Conservation (phyloP, 2,329 filamentous ascomycete species). For the Aspergillus luchuensis region DNA sequence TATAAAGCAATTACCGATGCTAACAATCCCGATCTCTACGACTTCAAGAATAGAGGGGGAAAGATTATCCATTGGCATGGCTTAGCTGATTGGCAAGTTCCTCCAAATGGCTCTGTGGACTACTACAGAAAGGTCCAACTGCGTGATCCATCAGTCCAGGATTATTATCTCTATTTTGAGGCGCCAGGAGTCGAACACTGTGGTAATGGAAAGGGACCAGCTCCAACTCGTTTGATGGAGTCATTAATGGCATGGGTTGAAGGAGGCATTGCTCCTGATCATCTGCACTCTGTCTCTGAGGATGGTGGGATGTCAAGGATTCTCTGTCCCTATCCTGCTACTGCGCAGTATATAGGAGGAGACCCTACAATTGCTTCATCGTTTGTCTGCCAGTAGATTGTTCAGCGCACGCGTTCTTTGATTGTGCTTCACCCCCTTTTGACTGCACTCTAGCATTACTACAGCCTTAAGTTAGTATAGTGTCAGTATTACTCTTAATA, state of each 20-base stretch:
- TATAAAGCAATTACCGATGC: conserved; percentile 39
- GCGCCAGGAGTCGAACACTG: conserved; percentile 41
- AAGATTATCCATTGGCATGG: conserved; percentile 50
- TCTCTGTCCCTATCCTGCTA: neutral
- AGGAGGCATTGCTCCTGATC: conserved; percentile 12
- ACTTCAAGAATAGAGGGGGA: conserved; percentile 36
- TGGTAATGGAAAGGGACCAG: conserved; percentile 25
- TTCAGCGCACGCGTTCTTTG: too few relatives aligned
- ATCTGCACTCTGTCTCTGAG: conserved; percentile 32
- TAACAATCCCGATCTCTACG: conserved; percentile 38
- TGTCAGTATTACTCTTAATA: too few relatives aligned
- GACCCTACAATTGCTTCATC: neutral
- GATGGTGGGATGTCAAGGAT: neutral
- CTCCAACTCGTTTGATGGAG: conserved; percentile 7
- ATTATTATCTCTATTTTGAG: conserved; percentile 41
- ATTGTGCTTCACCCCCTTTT: too few relatives aligned
- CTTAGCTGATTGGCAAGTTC: conserved; percentile 40
- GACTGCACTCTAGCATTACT: too few relatives aligned
- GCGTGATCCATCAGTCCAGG: conserved; percentile 24
- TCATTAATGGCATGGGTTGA: conserved; percentile 17
- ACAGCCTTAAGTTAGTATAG: too few relatives aligned
- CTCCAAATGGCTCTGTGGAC: conserved; percentile 32
- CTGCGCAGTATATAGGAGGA: neutral
- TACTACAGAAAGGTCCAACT: conserved; percentile 39
- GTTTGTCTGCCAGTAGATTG: neutral